Evolutionary conservation across 139 green algal genomes (phyloP).

Genomic region (Parachlorella kessleri): DNA sequence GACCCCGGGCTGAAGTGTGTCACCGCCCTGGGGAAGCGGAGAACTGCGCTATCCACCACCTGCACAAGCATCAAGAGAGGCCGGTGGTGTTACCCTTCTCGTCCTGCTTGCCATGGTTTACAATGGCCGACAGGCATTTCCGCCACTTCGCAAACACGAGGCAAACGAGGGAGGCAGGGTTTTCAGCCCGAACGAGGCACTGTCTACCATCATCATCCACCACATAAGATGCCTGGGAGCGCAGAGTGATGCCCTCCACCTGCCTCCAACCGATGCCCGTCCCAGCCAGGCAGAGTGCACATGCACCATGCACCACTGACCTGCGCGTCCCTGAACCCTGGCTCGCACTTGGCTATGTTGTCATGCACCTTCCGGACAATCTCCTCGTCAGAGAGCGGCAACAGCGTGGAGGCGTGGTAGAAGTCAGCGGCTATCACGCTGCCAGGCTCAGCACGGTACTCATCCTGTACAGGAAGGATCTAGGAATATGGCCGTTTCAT

Average conservation of each 20-base stretch:
- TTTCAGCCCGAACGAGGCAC: no score
- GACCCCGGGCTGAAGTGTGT: conserved; percentile 87
- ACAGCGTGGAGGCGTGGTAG: conserved; percentile 77
- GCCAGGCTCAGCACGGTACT: conserved; percentile 76
- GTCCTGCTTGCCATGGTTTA: no score
- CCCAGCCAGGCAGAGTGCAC: conserved; percentile 1
- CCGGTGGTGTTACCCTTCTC: no score
- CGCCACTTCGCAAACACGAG: no score
- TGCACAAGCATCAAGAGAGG: not conserved
- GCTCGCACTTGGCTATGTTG: conserved; percentile 75
- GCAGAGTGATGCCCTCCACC: conserved; percentile 18
- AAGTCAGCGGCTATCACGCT: conserved; percentile 88
- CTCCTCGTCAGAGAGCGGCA: conserved; percentile 76
- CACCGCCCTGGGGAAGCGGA: conserved; percentile 79
- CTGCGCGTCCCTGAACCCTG: conserved; percentile 58
- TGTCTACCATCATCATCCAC: no score
- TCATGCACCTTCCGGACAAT: conserved; percentile 69
- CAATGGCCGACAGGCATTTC: no score
- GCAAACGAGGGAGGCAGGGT: no score
- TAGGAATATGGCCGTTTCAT: no score
- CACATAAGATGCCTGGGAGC: not conserved
- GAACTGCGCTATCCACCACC: conserved; percentile 72
- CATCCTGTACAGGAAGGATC: no score
- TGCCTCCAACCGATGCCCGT: not conserved
- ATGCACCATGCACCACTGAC: not conserved